Evolutionary conservation across 345 rosid genomes (phyloP).

Genomic region (Theobroma cacao): DNA sequence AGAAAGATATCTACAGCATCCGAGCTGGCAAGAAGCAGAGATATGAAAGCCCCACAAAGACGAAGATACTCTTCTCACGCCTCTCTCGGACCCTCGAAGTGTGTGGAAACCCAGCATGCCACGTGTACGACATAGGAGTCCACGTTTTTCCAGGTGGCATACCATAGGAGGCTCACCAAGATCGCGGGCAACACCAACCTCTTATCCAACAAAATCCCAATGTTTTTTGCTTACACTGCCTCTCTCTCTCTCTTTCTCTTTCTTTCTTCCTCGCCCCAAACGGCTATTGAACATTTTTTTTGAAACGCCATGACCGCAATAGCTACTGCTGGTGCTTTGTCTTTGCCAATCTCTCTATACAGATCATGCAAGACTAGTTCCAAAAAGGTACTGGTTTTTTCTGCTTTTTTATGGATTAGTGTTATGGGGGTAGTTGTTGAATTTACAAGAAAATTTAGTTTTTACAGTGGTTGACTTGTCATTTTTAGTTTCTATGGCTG

Average conservation of each 20-base stretch:
- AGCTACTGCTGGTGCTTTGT: slow-evolving; percentile 65
- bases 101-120: slow-evolving; percentile 58
- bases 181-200: slow-evolving; percentile 60
- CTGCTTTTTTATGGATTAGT: neutral
- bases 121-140: slow-evolving; percentile 31
- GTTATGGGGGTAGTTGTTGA: slow-evolving; percentile 13
- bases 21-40: slow-evolving; percentile 48
- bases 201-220: slow-evolving; percentile 69
- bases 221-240: neutral
- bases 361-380: slow-evolving; percentile 45
- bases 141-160: slow-evolving; percentile 62
- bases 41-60: slow-evolving; percentile 17
- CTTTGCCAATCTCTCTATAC: slow-evolving; percentile 62
- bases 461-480: neutral
- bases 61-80: neutral
- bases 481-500: neutral
- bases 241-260: slow-evolving; percentile 11
- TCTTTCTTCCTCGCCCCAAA: slow-evolving; percentile 1
- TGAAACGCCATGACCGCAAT: slow-evolving; percentile 71
- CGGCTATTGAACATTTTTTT: neutral
- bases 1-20: slow-evolving; percentile 50
- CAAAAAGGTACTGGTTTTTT: slow-evolving; percentile 54
- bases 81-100: slow-evolving; percentile 23
- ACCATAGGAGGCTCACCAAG: slow-evolving; percentile 53
- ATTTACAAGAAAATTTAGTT: slow-evolving; percentile 4